Evolutionary conservation across 2,329 filamentous ascomycete genomes (phyloP), one percentile per base, ranked within the genome.

Genomic region (Aspergillus pseudoviridinutans): DNA sequence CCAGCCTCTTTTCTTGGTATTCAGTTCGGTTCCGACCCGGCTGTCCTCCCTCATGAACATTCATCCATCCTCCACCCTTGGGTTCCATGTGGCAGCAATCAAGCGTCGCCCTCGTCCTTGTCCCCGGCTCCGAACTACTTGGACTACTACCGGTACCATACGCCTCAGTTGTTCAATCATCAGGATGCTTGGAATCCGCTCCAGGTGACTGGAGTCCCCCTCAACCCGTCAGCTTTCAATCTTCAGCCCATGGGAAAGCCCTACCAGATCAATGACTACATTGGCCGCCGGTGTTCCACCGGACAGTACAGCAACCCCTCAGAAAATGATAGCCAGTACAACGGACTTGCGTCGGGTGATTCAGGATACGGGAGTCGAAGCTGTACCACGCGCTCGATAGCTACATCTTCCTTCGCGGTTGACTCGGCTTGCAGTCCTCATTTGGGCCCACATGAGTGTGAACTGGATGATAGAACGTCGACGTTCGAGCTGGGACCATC

Each of bases 281-380:
- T 65, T 6, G 66, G 71, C 20, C 64, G 55, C 38, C 60, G 62
- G 41, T 67, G 63, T 29, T 65, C 65, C 1, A 65, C 65, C 24
- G 60, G 63, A 12, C 68, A 68, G 27, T 64, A 70, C 55, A 67
- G 69, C 12, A 60, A 66, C 0, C 63, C 64, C 1, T 74, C 73
- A 1, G 72, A 75, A 46, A 64, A 61, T 27, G 71, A 64, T 7
- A 73, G 72, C 46, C 68, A 72, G 51, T 64, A 65, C 55, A 68
- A 70, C 25, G 65, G 68, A 12, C 58, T 68, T 17, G 59, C 67
- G 25, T 68, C 66, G 9, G 64, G 63, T 1, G 74, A 77, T 58
- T 75, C 74, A 1, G 74, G 68, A 5, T 76, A 76, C 58, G 71
- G 64, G 12, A 74, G 69, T 46, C 64, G 61, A 10, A 71, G 64